Conservation (phyloP, 129 eudicot species). For the Flaveria sonorensis region DNA sequence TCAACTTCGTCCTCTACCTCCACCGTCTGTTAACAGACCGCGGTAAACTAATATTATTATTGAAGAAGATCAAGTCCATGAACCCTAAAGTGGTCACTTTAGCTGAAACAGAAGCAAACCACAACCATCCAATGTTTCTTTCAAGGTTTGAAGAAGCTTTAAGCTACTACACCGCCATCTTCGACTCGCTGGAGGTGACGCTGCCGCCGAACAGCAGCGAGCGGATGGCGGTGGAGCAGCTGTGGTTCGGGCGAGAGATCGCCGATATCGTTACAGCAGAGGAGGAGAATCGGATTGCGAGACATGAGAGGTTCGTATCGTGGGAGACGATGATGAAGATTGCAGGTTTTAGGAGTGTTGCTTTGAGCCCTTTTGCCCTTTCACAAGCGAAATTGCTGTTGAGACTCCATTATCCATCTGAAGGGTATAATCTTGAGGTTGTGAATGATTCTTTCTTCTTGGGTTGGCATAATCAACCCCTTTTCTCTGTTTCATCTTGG, state of each 20-base stretch:
- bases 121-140: constrained; percentile 54
- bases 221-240: constrained; percentile 62
- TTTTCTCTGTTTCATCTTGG: constrained; percentile 93
- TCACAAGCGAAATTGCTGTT: constrained; percentile 79
- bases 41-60: constrained; percentile 41
- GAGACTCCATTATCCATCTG: constrained; percentile 89
- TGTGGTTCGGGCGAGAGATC: constrained; percentile 86
- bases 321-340: constrained; percentile 75
- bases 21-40: constrained; percentile 63
- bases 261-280: constrained; percentile 54
- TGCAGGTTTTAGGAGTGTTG: constrained; percentile 50
- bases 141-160: constrained; percentile 62
- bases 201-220: constrained; percentile 74
- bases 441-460: constrained; percentile 62
- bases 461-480: constrained; percentile 86
- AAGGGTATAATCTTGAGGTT: constrained; percentile 66
- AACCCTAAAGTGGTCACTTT: constrained; percentile 65
- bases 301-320: constrained; percentile 62
- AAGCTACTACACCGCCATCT: constrained; percentile 64
- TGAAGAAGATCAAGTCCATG: constrained; percentile 55
- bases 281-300: constrained; percentile 53
- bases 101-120: constrained; percentile 69
- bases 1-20: constrained; percentile 67
- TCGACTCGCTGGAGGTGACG: constrained; percentile 84
- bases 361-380: constrained; percentile 67